These are phyloP conservation scores for Cystofilobasidium bisporidii DNA, from an alignment of 768 basidiomycete genomes.

Conservation along the genomic window DNA sequence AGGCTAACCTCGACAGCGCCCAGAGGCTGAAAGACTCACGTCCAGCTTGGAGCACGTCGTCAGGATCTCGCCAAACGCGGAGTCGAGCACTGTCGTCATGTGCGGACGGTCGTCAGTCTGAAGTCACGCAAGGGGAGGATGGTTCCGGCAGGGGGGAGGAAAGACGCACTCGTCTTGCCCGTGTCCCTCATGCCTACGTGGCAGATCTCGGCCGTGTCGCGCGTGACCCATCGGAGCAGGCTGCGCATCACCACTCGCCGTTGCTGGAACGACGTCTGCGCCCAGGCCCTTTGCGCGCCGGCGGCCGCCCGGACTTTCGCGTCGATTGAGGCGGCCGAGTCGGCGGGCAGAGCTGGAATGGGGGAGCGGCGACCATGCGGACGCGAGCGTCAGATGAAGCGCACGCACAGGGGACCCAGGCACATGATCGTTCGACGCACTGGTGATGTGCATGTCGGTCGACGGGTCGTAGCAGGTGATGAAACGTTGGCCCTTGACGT, in stretches of 20 bases:
- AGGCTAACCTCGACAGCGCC: too few relatives aligned
- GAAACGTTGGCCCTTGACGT: slow-evolving; percentile 43
- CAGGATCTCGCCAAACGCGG: slow-evolving; percentile 85
- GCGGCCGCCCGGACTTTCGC: slow-evolving; percentile 60
- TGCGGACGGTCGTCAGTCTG: slow-evolving; percentile 37
- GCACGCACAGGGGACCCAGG: too few relatives aligned
- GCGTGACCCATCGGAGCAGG: slow-evolving; percentile 78
- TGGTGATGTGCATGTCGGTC: slow-evolving; percentile 46
- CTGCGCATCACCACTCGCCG: slow-evolving; percentile 75
- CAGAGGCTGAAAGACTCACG: too few relatives aligned
- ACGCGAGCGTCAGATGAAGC: not conserved
- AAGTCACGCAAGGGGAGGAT: too few relatives aligned
- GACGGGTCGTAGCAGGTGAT: slow-evolving; percentile 91
- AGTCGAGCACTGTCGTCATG: slow-evolving; percentile 64
- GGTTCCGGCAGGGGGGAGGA: too few relatives aligned
- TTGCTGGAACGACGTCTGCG: slow-evolving; percentile 62
- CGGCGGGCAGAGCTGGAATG: slow-evolving; percentile 68
- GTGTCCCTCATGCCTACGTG: slow-evolving; percentile 85
- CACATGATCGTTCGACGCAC: not conserved
- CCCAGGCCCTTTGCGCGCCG: slow-evolving; percentile 64
- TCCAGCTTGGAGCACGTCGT: slow-evolving; percentile 75
- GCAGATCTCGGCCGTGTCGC: slow-evolving; percentile 73
- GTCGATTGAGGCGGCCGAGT: slow-evolving; percentile 60
- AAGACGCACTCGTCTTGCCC: slow-evolving; percentile 61
- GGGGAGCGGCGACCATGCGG: slow-evolving; percentile 23